A percentile compares a stretch with the other conserved stretches of the same genome.
Conservation (phyloP, 148 eudicot genomes). For the Rhododendron vialii region DNA sequence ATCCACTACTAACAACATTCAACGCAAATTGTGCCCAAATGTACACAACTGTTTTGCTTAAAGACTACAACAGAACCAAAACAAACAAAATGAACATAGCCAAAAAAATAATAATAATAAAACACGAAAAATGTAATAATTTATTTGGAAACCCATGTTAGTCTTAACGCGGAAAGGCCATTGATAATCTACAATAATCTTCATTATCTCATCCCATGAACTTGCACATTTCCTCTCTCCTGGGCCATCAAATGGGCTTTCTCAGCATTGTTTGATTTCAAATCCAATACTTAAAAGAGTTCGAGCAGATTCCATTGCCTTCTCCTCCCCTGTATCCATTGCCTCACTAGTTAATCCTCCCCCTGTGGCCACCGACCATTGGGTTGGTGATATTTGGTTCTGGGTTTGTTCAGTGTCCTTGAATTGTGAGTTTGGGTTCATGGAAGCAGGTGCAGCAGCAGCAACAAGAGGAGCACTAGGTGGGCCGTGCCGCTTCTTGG, state of each 20-base stretch:
- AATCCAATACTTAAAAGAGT: conserved; percentile 61
- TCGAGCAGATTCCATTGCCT: conserved; percentile 46
- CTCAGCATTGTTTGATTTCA: conserved; percentile 59
- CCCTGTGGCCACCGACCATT: conserved; percentile 29
- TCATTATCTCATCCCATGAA: neutral
- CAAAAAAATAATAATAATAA: neutral
- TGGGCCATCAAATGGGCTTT: neutral
- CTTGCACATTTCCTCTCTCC: neutral
- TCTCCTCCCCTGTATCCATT: conserved; percentile 30
- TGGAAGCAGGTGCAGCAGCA: conserved; percentile 29
- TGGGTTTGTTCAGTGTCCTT: conserved; percentile 21
- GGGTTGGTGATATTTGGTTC: conserved; percentile 20
- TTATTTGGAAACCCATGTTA: neutral
- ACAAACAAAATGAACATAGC: neutral
- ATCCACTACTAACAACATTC: neutral
- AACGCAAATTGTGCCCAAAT: conserved; percentile 2
- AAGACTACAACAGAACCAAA: conserved; percentile 3
- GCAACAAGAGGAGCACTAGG: conserved; percentile 25
- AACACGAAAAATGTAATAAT: neutral
- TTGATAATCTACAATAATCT: neutral
- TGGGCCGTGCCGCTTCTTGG: conserved; percentile 46
- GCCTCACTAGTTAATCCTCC: conserved; percentile 23
- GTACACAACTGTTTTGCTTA: conserved; percentile 6
- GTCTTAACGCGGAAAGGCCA: neutral
- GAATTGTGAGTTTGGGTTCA: conserved; percentile 14